A percentile compares a stretch with the other conserved stretches of the same genome.
Evolutionary conservation across 768 basidiomycete genomes (phyloP).

Genomic region (Mrakia frigida): DNA sequence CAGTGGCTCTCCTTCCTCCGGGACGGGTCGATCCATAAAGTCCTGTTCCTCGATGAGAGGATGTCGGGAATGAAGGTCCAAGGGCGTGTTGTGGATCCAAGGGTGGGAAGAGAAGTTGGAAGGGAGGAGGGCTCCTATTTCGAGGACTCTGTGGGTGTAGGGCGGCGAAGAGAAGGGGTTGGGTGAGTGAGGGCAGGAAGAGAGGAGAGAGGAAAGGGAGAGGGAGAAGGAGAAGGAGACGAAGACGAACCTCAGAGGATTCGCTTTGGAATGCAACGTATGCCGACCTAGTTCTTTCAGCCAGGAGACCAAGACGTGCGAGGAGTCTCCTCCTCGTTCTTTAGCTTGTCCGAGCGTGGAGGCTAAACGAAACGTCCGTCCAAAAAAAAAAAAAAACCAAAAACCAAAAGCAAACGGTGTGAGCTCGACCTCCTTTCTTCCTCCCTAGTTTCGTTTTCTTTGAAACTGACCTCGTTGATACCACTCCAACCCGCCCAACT

Average conservation of each 20-base stretch:
- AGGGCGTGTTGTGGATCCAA: slow-evolving; percentile 71
- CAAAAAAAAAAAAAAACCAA: background rate
- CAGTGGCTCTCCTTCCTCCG: slow-evolving; percentile 49
- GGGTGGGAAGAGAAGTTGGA: slow-evolving; percentile 68
- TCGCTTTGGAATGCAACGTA: slow-evolving; percentile 33
- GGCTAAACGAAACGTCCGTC: no score
- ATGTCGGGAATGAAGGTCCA: slow-evolving; percentile 79
- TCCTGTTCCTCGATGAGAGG: slow-evolving; percentile 80
- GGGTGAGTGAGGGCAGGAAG: background rate
- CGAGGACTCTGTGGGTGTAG: slow-evolving; percentile 60
- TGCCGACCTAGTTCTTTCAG: slow-evolving; percentile 52
- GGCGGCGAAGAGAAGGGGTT: no score
- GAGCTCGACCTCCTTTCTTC: background rate
- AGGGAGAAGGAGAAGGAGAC: background rate
- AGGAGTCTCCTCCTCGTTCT: slow-evolving; percentile 82
- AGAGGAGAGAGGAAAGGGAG: background rate
- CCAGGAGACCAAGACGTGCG: slow-evolving; percentile 72
- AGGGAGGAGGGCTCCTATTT: slow-evolving; percentile 80
- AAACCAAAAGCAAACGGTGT: background rate
- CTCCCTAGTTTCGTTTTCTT: no score
- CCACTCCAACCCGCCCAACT: slow-evolving; percentile 67
- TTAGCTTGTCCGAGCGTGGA: slow-evolving; percentile 71
- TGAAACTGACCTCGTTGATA: slow-evolving; percentile 55
- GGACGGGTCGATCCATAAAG: slow-evolving; percentile 59
- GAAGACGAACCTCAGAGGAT: slow-evolving; percentile 25